Evolutionary conservation across 768 basidiomycete species (phyloP).

Genomic region (Russula olivacea): DNA sequence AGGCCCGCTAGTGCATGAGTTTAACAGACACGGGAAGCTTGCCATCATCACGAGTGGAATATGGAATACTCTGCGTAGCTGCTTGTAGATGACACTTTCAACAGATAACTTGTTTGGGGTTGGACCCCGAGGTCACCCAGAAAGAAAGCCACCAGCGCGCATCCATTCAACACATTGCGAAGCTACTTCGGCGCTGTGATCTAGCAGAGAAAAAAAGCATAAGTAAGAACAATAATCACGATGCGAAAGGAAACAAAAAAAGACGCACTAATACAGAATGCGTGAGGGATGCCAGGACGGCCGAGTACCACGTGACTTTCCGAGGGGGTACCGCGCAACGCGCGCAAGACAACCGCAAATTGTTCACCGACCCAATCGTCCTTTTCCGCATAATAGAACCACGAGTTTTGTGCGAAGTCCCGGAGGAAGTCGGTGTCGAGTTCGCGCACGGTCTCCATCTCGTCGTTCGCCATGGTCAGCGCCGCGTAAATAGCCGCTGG

Average conservation of each 20-base stretch:
- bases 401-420: slow-evolving; percentile 36
- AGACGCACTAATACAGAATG: slow-evolving; percentile 9
- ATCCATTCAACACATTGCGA: slow-evolving; percentile 46
- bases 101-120: no score
- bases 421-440: slow-evolving; percentile 44
- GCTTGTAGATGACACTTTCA: background rate
- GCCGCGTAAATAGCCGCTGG: slow-evolving; percentile 47
- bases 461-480: slow-evolving; percentile 58
- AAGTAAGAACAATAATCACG: background rate
- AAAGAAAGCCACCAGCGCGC: slow-evolving; percentile 12
- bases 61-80: background rate
- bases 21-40: no score
- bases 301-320: slow-evolving; percentile 41
- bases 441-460: slow-evolving; percentile 55
- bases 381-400: slow-evolving; percentile 53
- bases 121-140: background rate
- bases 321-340: slow-evolving; percentile 32
- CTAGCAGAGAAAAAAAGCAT: background rate
- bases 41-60: no score
- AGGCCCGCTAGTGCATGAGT: no score
- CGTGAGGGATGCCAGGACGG: slow-evolving; percentile 23
- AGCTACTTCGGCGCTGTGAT: slow-evolving; percentile 46
- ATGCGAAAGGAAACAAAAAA: background rate
- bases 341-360: slow-evolving; percentile 35
- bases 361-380: slow-evolving; percentile 70